Percentiles rank a stretch among this genome's conserved stretches.
Conservation (phyloP, 148 eudicot genomes). For the Gaultheria prostrata region DNA sequence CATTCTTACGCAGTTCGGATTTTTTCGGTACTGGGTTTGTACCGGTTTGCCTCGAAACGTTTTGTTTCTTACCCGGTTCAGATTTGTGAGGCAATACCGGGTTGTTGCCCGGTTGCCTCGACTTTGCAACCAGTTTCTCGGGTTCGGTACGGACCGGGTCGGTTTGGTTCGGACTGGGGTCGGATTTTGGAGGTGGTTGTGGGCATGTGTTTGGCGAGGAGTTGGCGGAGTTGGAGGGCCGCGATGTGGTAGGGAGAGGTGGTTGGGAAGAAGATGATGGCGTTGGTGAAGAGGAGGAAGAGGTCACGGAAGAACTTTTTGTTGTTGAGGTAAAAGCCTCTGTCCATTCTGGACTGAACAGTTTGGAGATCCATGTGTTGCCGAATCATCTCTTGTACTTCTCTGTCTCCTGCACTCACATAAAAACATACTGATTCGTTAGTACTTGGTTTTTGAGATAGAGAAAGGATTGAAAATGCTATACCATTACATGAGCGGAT, state of each 20-base stretch:
- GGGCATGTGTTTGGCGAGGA: conserved; percentile 30
- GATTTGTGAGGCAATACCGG: neutral
- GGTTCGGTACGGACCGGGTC: conserved; percentile 18
- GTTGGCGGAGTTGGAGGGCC: conserved; percentile 37
- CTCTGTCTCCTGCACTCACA: conserved; percentile 37
- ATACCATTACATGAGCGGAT: no score
- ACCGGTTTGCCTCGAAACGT: neutral
- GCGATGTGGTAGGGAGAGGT: conserved; percentile 39
- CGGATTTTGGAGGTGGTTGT: conserved; percentile 23
- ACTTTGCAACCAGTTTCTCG: conserved; percentile 21
- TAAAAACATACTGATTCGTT: neutral
- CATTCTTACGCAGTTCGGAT: conserved; percentile 16
- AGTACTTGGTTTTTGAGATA: neutral
- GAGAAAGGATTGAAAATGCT: no score
- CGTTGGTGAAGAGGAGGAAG: conserved; percentile 50
- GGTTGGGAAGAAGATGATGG: conserved; percentile 41
- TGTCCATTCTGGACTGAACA: conserved; percentile 34
- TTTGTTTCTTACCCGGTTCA: conserved; percentile 14
- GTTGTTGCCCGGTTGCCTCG: neutral
- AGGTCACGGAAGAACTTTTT: conserved; percentile 45
- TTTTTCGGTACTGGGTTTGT: neutral
- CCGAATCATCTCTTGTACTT: conserved; percentile 36
- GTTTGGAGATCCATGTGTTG: conserved; percentile 51
- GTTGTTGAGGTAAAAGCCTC: conserved; percentile 29
- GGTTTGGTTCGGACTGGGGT: conserved; percentile 19